A percentile compares a stretch with the other conserved stretches of the same genome.
Evolutionary conservation across 2,329 filamentous ascomycete species (phyloP).

Genomic region (Diaporthe sp.): DNA sequence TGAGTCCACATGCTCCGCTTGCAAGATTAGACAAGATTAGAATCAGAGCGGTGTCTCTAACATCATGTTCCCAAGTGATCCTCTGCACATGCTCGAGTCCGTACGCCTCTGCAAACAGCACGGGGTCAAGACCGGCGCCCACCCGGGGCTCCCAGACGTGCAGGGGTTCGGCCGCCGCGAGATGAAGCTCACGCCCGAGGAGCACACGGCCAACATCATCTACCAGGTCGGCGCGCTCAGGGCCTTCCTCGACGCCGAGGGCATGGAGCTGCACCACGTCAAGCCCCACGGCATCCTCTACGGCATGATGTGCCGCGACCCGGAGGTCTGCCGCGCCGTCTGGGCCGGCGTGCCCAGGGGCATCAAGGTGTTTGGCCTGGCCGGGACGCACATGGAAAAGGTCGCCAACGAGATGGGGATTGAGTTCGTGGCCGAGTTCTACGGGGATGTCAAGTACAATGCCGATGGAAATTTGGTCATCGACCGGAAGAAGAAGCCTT

Average conservation of each 20-base stretch:
- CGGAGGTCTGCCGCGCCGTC: slow-evolving; percentile 46
- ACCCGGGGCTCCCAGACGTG: slow-evolving; percentile 75
- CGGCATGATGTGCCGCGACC: slow-evolving; percentile 48
- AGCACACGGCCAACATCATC: slow-evolving; percentile 69
- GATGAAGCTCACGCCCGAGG: slow-evolving; percentile 70
- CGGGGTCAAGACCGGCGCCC: slow-evolving; percentile 70
- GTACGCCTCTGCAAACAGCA: slow-evolving; percentile 70
- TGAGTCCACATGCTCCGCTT: slow-evolving; percentile 59
- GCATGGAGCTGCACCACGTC: slow-evolving; percentile 70
- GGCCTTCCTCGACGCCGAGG: slow-evolving; percentile 70
- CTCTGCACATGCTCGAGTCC: slow-evolving; percentile 74
- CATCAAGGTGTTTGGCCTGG: slow-evolving; percentile 47
- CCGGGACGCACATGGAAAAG: slow-evolving; percentile 47
- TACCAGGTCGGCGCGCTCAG: slow-evolving; percentile 76
- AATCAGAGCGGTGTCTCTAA: neutral
- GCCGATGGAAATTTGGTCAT: slow-evolving; percentile 46
- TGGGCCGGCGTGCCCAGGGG: slow-evolving; percentile 43
- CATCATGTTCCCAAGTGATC: slow-evolving; percentile 68
- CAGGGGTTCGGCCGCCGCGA: slow-evolving; percentile 75
- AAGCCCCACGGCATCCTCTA: slow-evolving; percentile 66
- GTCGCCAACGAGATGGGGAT: slow-evolving; percentile 46
- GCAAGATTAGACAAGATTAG: neutral
- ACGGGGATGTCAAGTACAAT: slow-evolving; percentile 48
- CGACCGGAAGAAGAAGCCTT: slow-evolving; percentile 70
- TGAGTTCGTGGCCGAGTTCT: slow-evolving; percentile 48